Conservation (phyloP, 75 land plant species). For the Cupressus sempervirens region DNA sequence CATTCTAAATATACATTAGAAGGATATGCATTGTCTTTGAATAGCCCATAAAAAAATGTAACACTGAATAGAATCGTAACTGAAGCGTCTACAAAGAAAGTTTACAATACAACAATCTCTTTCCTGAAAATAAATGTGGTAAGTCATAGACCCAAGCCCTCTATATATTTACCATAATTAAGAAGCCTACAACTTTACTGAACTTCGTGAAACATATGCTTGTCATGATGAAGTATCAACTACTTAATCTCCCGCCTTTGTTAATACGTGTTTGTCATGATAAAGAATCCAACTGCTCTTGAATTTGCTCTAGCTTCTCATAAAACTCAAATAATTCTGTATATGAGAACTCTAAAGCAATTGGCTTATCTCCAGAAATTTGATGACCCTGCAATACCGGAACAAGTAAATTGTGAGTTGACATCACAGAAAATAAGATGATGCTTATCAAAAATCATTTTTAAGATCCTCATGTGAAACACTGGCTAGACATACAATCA, state of each 20-base stretch:
- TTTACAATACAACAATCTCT: not conserved
- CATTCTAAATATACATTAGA: not conserved
- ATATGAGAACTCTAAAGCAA: not conserved
- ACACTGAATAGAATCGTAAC: not conserved
- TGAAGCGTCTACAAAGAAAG: not conserved
- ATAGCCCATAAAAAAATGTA: not conserved
- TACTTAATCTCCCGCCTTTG: too few species aligned
- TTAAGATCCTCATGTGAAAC: not conserved
- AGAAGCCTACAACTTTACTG: too few species aligned
- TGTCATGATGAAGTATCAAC: not conserved
- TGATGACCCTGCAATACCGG: not conserved
- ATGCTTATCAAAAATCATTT: not conserved
- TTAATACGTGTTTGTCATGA: not conserved
- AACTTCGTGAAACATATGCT: too few species aligned
- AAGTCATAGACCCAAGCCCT: not conserved
- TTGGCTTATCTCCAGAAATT: not conserved
- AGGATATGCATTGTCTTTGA: not conserved
- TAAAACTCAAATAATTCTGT: constrained; percentile 6
- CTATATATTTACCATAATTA: too few species aligned
- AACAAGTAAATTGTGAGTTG: not conserved
- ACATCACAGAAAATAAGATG: not conserved
- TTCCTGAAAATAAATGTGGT: not conserved
- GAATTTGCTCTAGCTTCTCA: constrained; percentile 10
- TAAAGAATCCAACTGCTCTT: constrained; percentile 12
- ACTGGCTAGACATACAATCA: not conserved